Conservation (phyloP, 345 rosid genomes). For the Sonneratia caseolaris region DNA sequence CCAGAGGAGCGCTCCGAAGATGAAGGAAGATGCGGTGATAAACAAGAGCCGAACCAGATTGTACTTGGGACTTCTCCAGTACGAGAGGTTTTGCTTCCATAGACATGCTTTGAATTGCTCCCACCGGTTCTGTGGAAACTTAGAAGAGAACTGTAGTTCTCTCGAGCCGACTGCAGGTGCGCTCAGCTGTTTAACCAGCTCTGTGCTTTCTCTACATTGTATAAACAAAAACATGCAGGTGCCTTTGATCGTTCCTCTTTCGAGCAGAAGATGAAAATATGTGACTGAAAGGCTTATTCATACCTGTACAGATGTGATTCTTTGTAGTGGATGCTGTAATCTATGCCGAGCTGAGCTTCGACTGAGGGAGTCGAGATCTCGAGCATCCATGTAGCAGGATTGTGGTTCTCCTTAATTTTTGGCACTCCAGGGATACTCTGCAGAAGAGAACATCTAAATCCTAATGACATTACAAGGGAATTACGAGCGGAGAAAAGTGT, state of each 20-base stretch:
- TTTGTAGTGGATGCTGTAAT: conserved; percentile 29
- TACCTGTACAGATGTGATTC: conserved; percentile 29
- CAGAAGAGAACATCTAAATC: not conserved
- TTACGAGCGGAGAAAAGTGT: not conserved
- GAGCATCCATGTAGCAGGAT: conserved; percentile 67
- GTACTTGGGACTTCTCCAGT: conserved; percentile 34
- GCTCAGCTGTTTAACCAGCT: conserved; percentile 15
- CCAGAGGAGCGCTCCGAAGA: conserved; percentile 27
- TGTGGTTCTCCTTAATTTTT: conserved; percentile 35
- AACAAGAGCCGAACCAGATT: conserved; percentile 18
- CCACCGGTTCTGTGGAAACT: conserved; percentile 20
- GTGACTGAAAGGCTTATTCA: conserved; percentile 6
- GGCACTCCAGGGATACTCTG: conserved; percentile 40
- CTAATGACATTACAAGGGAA: not conserved
- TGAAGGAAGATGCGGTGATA: conserved; percentile 10
- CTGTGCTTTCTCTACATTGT: conserved; percentile 14
- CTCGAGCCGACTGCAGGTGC: conserved; percentile 13
- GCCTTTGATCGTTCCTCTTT: not conserved
- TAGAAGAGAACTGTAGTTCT: conserved; percentile 16
- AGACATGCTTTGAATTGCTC: conserved; percentile 32
- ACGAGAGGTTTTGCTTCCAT: conserved; percentile 29
- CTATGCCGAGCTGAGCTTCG: conserved; percentile 30
- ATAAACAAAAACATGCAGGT: not conserved
- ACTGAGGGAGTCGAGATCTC: conserved; percentile 37
- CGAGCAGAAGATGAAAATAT: not conserved